Conservation (phyloP, 2,329 filamentous ascomycete genomes). For the Paraconiothyrium brasiliense region DNA sequence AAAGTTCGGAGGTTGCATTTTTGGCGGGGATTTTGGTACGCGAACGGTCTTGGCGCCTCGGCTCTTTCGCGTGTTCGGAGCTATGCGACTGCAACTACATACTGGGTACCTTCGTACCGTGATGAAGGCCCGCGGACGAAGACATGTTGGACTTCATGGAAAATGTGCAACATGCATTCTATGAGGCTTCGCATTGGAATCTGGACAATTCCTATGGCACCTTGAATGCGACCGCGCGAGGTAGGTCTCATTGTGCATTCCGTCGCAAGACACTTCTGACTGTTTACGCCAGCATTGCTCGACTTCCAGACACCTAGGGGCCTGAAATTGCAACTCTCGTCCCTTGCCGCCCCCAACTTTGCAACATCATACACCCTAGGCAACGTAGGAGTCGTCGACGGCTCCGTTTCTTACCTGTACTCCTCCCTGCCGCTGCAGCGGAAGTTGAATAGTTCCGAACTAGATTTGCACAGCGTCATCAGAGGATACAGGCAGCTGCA, state of each 20-base stretch:
- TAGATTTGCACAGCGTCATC: constrained; percentile 80
- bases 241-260: constrained; percentile 55
- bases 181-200: constrained; percentile 86
- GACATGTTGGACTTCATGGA: constrained; percentile 97
- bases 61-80: constrained; percentile 23
- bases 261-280: constrained; percentile 22
- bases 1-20: constrained; percentile 38
- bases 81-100: constrained; percentile 10
- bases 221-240: constrained; percentile 83
- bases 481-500: constrained; percentile 83
- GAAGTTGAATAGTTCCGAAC: constrained; percentile 73
- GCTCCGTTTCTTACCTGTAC: constrained; percentile 96
- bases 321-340: constrained; percentile 85
- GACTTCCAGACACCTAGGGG: constrained; percentile 88
- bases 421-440: constrained; percentile 81
- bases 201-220: constrained; percentile 90
- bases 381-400: constrained; percentile 89
- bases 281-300: constrained; percentile 71
- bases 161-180: constrained; percentile 91
- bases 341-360: constrained; percentile 90
- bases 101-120: constrained; percentile 12
- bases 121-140: constrained; percentile 38
- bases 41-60: constrained; percentile 44
- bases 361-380: constrained; percentile 93
- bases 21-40: constrained; percentile 44